Evolutionary conservation across 2,329 filamentous ascomycete genomes (phyloP), one percentile per base, ranked within the genome.

Genomic region (Pseudocercospora ulei): DNA sequence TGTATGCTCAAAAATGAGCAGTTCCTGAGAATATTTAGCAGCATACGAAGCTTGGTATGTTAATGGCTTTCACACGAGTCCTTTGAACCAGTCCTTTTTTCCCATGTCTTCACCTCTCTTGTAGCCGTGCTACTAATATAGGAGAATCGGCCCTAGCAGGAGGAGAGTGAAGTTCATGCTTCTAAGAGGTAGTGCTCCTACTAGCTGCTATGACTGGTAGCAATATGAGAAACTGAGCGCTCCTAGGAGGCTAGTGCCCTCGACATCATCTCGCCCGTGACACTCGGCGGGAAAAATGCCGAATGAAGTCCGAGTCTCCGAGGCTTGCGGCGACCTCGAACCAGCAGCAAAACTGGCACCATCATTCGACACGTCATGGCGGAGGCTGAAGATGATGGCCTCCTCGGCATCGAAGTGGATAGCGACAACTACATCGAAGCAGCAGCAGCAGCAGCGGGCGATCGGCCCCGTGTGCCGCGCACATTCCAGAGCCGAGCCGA

Each of bases 401-500:
- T 58, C 6, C 48, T 59, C 39, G 52, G 51, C 30, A 56, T 61
- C 19, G 53, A 56, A 20, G 51, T 59, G 24, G 53, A 53, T 31
- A 40, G 51, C 27, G 56, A 60, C 19, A 46, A 57, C 38, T 58
- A 60, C 38, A 56, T 55, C 6, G 51, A 53, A 11, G 8, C 30
- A 2, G n/a, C 56, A 19, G 51, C 56, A n/a, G 46, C 51, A 9
- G 54, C 56, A 19, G 51, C 56, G 3, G 48, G 31, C 13, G 55
- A 58, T 20, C 38, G 39, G 8, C 47, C 53, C 1, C 36, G 45
- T 5, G 49, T 50, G 3, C 45, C 55, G 5, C 52, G 59, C 20
- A 60, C 55, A 1, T 53, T 54, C 35, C 57, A 58, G 41, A 56
- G 52, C 41, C 54, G 58, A 39, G 49, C 49, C 25, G 54, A 52